A percentile compares a stretch with the other conserved stretches of the same genome.
Conservation (phyloP, 495 filamentous ascomycete genomes). For the Sordaria brevicollis region DNA sequence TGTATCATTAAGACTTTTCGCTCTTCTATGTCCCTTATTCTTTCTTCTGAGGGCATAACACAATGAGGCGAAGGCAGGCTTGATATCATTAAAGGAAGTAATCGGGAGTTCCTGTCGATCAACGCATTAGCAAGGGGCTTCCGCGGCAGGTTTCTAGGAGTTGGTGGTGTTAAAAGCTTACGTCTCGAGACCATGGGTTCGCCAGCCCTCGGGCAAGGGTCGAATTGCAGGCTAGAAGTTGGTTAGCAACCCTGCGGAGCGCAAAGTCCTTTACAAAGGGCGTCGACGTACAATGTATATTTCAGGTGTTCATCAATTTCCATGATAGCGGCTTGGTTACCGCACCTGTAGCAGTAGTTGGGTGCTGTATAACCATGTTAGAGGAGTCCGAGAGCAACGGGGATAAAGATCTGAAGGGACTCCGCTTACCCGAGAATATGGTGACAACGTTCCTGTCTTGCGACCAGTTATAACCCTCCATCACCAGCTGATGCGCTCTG, state of each 20-base stretch:
- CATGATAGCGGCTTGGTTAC: slow-evolving; percentile 99
- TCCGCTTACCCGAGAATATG: slow-evolving; percentile 82
- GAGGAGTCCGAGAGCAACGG: slow-evolving; percentile 1
- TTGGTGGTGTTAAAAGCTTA: slow-evolving; percentile 24
- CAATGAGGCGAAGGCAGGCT: slow-evolving; percentile 2
- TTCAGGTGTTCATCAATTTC: slow-evolving; percentile 99
- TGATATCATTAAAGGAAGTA: slow-evolving; percentile 15
- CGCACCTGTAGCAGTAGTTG: slow-evolving; percentile 97
- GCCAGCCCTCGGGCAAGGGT: slow-evolving; percentile 92
- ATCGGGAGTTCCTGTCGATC: slow-evolving; percentile 11
- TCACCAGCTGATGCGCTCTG: slow-evolving; percentile 89
- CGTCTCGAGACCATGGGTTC: slow-evolving; percentile 98
- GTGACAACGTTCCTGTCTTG: slow-evolving; percentile 95
- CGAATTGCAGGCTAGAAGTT: slow-evolving; percentile 82
- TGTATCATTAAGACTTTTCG: background rate
- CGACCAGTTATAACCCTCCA: slow-evolving; percentile 98
- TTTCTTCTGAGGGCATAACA: background rate
- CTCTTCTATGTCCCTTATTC: background rate
- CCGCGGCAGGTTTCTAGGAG: background rate
- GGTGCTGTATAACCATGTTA: slow-evolving; percentile 49
- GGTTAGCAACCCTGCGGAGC: slow-evolving; percentile 8
- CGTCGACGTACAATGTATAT: slow-evolving; percentile 89
- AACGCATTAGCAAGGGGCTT: background rate
- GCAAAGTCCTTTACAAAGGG: background rate
- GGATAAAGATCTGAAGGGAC: background rate